Evolutionary conservation across 1,139 yeast species (phyloP), one percentile per base, ranked within the genome.

Genomic region (Arxiozyma telluris): DNA sequence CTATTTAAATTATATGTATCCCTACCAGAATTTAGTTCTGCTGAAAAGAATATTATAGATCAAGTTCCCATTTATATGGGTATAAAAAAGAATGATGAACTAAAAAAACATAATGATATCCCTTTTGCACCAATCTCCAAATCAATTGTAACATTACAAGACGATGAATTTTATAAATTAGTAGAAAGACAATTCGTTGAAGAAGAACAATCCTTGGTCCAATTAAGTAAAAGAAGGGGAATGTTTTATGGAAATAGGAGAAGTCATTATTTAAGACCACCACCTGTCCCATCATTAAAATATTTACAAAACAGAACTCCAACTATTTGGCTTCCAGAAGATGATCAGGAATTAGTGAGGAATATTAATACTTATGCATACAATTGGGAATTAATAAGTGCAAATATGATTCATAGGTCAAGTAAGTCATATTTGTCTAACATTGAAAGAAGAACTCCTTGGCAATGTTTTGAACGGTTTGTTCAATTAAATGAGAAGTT

Each of bases 401-500:
- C 91, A 22, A 88, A 86, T 66, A 74, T 93, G 77, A 75, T 85
- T 1, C 78, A 82, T 2, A 76, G 76, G 53, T 81, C 90, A 1
- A 80, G 87, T 0, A 76, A 77, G 64, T 81, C 84, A 18, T 88
- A 88, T 67, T 81, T 83, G 46, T 87, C 98, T 0, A 90, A 87
- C 61, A 88, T 90, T 55, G 98, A 93, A 69, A 79, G 98, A 62
- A 79, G 98, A 64, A 93, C 98, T 0, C 95, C 98, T 0, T 93
- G 98, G 98, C 98, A 91, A 67, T 93, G 98, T 67, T 93, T 93
- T 73, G 98, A 93, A 69, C 76, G 98, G 59, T 93, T 94, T 75
- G 86, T 90, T 57, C 98, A 93, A 71, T 76, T 94, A 58, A 90
- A 89, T 63, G 97, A 93, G 55, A 83, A 83, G 57, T 90, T 89